These are phyloP conservation scores for Erysimum cheiri DNA, from an alignment of 441 rosid genomes.

Conservation along the genomic window DNA sequence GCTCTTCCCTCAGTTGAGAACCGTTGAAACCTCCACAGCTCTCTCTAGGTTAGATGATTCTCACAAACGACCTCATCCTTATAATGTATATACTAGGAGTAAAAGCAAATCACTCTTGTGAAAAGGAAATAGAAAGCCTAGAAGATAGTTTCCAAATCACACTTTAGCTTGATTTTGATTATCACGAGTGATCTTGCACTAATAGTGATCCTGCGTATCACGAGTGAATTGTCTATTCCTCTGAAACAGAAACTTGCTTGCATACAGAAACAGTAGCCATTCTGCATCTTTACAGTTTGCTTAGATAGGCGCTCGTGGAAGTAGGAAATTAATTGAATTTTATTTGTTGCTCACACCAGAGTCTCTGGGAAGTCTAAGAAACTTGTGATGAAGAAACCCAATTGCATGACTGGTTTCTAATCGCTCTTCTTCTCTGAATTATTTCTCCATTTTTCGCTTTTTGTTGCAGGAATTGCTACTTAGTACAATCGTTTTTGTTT, in stretches of 20 bases:
- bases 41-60: neutral
- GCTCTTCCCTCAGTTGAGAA: neutral
- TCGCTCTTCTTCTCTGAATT: slow-evolving; percentile 28
- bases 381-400: slow-evolving; percentile 29
- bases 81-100: slow-evolving; percentile 6
- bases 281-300: slow-evolving; percentile 5
- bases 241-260: slow-evolving; percentile 3
- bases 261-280: slow-evolving; percentile 16
- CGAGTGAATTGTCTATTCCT: slow-evolving; percentile 21
- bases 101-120: neutral
- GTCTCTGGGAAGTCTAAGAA: slow-evolving; percentile 24
- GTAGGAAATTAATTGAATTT: slow-evolving; percentile 6
- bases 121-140: slow-evolving; percentile 18
- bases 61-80: neutral
- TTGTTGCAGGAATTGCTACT: slow-evolving; percentile 83
- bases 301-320: slow-evolving; percentile 23
- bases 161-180: slow-evolving; percentile 11
- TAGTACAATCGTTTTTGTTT: slow-evolving; percentile 66
- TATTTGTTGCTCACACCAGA: slow-evolving; percentile 1
- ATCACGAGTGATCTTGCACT: slow-evolving; percentile 16
- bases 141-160: slow-evolving; percentile 31
- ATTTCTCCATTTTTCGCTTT: slow-evolving; percentile 31
- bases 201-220: neutral
- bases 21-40: neutral
- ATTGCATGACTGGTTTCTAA: slow-evolving; percentile 13